These are phyloP conservation scores for Colletotrichum falcatum DNA, from an alignment of 2,329 filamentous ascomycete species.

Conservation along the genomic window DNA sequence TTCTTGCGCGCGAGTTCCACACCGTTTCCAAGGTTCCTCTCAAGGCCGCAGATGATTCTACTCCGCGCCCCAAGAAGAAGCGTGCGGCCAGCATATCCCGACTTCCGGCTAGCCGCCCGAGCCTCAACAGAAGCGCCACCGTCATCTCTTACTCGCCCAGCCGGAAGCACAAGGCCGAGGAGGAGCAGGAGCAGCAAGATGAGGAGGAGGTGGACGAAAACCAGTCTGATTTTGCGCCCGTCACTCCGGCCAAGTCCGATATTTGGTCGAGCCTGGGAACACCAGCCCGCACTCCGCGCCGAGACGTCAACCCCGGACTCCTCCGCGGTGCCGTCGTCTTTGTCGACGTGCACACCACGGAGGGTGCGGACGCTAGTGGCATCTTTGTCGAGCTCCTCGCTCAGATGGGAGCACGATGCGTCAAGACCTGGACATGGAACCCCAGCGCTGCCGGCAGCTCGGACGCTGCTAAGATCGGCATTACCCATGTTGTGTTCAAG, in stretches of 20 bases:
- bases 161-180: conserved; percentile 54
- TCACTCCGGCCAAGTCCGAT: conserved; percentile 62
- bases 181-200: conserved; percentile 49
- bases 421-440: conserved; percentile 82
- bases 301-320: conserved; percentile 64
- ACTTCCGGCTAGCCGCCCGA: conserved; percentile 58
- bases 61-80: conserved; percentile 61
- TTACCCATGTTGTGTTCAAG: conserved; percentile 92
- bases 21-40: conserved; percentile 84
- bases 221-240: conserved; percentile 50
- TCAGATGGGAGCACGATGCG: conserved; percentile 84
- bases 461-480: conserved; percentile 69
- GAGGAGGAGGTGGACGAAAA: conserved; percentile 45
- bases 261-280: conserved; percentile 67
- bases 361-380: conserved; percentile 83
- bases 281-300: conserved; percentile 67
- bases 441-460: conserved; percentile 55
- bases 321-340: conserved; percentile 81
- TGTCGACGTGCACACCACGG: conserved; percentile 85
- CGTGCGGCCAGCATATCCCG: conserved; percentile 65
- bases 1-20: conserved; percentile 68
- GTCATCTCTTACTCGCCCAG: conserved; percentile 67
- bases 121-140: conserved; percentile 61
- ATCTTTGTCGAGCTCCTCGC: conserved; percentile 83
- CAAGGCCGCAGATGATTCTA: conserved; percentile 73